Base-by-base conservation (phyloP, 2,329 filamentous ascomycete species). In the Chlorencoelia australis region DNA sequence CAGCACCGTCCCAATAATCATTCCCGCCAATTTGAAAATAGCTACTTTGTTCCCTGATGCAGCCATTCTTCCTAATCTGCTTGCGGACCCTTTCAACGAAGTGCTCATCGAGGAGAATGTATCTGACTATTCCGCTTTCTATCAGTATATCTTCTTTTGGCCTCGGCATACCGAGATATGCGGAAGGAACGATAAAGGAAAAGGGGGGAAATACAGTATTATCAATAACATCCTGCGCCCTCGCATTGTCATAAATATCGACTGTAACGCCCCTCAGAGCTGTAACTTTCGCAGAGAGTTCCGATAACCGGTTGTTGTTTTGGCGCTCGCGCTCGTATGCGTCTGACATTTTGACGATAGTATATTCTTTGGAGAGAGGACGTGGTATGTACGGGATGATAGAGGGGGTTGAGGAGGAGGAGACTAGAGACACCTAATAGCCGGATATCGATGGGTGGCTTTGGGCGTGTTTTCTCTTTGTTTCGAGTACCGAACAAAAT, bases 201-300 rank as follows among this genome's bases (percentile, higher is more conserved):
- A 5, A n/a, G 7, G n/a, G 18, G 24, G 10, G 7, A 26, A n/a
- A 40, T 70, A 93, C 85, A 25, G 84, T 89, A 54, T 76, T 79
- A 62, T 98, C 86, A 49, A 98, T 83, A 45, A 94, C 75, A 48
- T 82, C 76, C 53, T 96, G 89, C 51, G 84, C 76, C 40, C 86
- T 77, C 33, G 91, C 91, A 59, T 91, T 87, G 64, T 96, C 88
- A 71, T 96, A 95, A 55, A 98, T 98, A 66, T 98, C 87, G 47
- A 96, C 77, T 27, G 91, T 98, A 33, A 98, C 86, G 60, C 83
- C 84, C 55, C 89, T 86, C 45, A 98, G 74, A 35, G 87, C 86
- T 13, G 84, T 84, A 37, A 96, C 88, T 66, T 98, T 98, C 48
- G 77, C 73, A 11, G 83, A 82, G 24, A 98, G 81, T 59, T 94